A percentile compares a stretch with the other conserved stretches of the same genome.
These are phyloP conservation scores for Teunomyces stri DNA, from an alignment of 805 yeast species.

Conservation along the genomic window DNA sequence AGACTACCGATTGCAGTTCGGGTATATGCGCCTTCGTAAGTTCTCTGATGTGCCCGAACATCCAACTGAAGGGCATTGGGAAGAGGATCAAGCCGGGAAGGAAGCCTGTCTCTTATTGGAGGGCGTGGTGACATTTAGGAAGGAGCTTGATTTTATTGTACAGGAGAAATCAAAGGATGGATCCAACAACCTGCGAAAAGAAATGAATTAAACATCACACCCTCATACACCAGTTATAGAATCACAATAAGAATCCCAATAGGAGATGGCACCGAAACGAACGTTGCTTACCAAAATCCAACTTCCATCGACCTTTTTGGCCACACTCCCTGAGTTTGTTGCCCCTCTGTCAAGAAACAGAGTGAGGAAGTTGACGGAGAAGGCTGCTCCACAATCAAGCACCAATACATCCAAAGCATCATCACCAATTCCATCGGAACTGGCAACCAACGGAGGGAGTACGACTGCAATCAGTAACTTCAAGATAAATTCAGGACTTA, in stretches of 20 bases:
- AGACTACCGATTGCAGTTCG: constrained; percentile 69
- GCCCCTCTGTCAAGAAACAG: constrained; percentile 31
- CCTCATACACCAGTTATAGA: background rate
- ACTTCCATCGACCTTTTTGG: constrained; percentile 28
- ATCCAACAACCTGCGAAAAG: background rate
- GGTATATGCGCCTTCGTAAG: constrained; percentile 81
- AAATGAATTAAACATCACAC: no score
- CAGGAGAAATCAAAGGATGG: background rate
- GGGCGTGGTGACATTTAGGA: constrained; percentile 2
- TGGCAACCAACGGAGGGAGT: constrained; percentile 6
- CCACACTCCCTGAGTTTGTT: constrained; percentile 34
- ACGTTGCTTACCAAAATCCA: constrained; percentile 33
- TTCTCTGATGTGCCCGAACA: constrained; percentile 71
- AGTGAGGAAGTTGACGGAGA: constrained; percentile 30
- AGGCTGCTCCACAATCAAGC: constrained; percentile 16
- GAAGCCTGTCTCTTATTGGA: constrained; percentile 18
- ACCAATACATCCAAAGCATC: constrained; percentile 19
- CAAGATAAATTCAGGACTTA: constrained; percentile 38
- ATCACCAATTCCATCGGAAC: constrained; percentile 25
- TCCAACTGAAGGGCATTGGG: constrained; percentile 44
- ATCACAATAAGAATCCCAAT: background rate
- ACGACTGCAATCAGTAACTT: constrained; percentile 15
- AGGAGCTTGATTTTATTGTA: background rate
- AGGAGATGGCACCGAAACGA: constrained; percentile 34
- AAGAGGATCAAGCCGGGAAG: constrained; percentile 37